Conservation (phyloP, 768 basidiomycete genomes). For the Lentinula detonsa region DNA sequence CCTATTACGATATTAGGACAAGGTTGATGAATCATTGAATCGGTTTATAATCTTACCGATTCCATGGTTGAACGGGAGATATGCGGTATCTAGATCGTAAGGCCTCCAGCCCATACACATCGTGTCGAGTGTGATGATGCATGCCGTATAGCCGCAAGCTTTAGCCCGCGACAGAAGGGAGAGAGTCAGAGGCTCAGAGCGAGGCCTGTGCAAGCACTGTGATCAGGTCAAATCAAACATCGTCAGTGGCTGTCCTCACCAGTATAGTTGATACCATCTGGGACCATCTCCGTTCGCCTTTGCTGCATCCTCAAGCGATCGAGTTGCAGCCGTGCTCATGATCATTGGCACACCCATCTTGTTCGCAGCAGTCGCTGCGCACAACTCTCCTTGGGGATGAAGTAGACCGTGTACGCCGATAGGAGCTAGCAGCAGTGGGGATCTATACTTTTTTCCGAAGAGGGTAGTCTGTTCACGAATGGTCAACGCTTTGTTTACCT, state of each 20-base stretch:
- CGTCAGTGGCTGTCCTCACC: constrained; percentile 11
- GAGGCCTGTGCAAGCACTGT: constrained; percentile 24
- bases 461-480: constrained; percentile 18
- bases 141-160: constrained; percentile 30
- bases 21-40: background rate
- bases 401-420: constrained; percentile 40
- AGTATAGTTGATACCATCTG: constrained; percentile 49
- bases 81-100: constrained; percentile 31
- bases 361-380: constrained; percentile 35
- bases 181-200: constrained; percentile 27
- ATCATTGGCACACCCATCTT: constrained; percentile 40
- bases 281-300: constrained; percentile 35
- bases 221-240: background rate
- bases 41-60: constrained; percentile 17
- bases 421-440: constrained; percentile 27
- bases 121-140: constrained; percentile 41
- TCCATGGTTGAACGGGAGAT: constrained; percentile 28
- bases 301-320: constrained; percentile 43
- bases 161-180: constrained; percentile 39
- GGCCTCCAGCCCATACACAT: constrained; percentile 35
- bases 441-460: constrained; percentile 35
- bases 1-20: constrained; percentile 13
- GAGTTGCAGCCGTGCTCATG: constrained; percentile 37
- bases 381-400: constrained; percentile 37
- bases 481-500: constrained; percentile 18